Evolutionary conservation across 2,329 filamentous ascomycete genomes (phyloP), one percentile per base, ranked within the genome.

Genomic region (Fusarium mexicanum): DNA sequence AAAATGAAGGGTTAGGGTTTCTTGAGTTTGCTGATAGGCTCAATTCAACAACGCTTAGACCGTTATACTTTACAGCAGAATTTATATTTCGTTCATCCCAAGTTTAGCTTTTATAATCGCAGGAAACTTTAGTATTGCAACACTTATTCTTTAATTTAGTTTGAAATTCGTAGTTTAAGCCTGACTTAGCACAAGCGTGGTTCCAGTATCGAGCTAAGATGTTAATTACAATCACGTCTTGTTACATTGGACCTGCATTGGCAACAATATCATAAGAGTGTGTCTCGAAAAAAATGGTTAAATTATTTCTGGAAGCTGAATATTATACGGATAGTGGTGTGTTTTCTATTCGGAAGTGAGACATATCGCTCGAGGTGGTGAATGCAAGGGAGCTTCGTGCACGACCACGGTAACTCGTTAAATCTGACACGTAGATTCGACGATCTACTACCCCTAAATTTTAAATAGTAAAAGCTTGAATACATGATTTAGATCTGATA

Each of bases 261-360:
- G 35, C 17, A 37, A 17, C 9, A 1, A 18, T 37, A 37, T 37
- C 9, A 17, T 37, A 10, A 37, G 17, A 37, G 9, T 37, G 9
- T 37, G 2, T 37, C 17, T 37, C 9, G 33, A 6, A 18, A 10
- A 4, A 37, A 17, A 17, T 10, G 35, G 6, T 5, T 37, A 37
- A 18, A 37, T 6, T 16, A 37, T 6, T 37, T 0, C 35, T 37
- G 0, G 35, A 18, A 37, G 35, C 9, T 0, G 9, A 18, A 17
- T 18, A 37, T 0, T 0, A 0, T 10, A 6, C 35, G 2, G 35
- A 0, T 37, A 10, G 0, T 37, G 1, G 35, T 37, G 17, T 37
- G 0, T 37, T 18, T 37, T 18, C 35, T 37, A 37, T 37, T 37
- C 17, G 17, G 1, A 2, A 2, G 2, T 37, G 35, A 37, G 35